These are phyloP conservation scores for Nadsonia commutata DNA, from an alignment of 1,139 yeast species.

Conservation along the genomic window DNA sequence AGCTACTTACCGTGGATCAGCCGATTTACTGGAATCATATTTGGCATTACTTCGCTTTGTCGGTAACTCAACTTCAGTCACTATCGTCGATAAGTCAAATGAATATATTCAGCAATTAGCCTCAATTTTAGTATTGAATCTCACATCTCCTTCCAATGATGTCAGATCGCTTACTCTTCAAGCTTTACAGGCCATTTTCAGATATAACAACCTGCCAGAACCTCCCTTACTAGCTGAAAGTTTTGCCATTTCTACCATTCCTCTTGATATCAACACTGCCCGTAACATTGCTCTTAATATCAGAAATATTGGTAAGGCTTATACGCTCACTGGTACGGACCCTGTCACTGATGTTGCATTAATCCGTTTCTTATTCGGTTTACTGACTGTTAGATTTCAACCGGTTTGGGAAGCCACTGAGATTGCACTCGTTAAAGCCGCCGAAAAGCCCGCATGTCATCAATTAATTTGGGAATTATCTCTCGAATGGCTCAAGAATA, in stretches of 20 bases:
- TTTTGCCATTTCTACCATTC: constrained; percentile 52
- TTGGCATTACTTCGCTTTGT: neutral
- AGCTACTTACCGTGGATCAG: constrained; percentile 9
- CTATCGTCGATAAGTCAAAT: neutral
- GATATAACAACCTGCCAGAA: constrained; percentile 18
- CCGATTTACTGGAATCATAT: constrained; percentile 5
- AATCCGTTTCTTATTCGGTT: constrained; percentile 53
- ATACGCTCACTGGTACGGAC: constrained; percentile 28
- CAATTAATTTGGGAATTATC: constrained; percentile 44
- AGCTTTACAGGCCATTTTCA: constrained; percentile 24
- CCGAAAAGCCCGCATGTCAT: constrained; percentile 26
- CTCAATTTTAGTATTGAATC: constrained; percentile 21
- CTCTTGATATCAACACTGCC: constrained; percentile 51
- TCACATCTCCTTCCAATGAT: constrained; percentile 32
- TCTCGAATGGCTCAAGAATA: constrained; percentile 23
- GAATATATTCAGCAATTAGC: constrained; percentile 3
- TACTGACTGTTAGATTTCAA: constrained; percentile 59
- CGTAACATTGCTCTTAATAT: constrained; percentile 64
- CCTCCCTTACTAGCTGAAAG: constrained; percentile 27
- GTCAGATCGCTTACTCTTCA: constrained; percentile 35
- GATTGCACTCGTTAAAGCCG: constrained; percentile 40
- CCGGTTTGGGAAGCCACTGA: constrained; percentile 74
- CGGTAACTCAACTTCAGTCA: neutral
- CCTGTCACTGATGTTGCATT: constrained; percentile 29
- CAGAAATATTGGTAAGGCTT: constrained; percentile 42